Percentiles rank a stretch among this genome's conserved stretches.
These are phyloP conservation scores for Dendrobium chrysotoxum DNA, from an alignment of 106 monocot species.

Conservation along the genomic window DNA sequence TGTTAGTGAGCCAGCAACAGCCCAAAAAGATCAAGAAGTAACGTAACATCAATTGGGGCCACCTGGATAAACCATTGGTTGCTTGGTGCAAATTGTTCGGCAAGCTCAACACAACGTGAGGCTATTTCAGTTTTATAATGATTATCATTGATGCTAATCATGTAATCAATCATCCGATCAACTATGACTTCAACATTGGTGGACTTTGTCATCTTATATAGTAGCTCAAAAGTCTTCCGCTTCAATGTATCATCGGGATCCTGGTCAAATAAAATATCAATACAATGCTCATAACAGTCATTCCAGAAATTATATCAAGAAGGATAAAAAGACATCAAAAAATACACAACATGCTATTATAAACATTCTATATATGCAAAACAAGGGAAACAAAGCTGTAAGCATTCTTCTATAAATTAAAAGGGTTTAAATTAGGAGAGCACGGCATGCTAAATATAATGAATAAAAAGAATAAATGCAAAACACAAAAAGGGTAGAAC, in stretches of 20 bases:
- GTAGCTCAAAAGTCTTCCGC: slow-evolving; percentile 92
- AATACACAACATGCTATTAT: neutral
- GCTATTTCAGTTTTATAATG: slow-evolving; percentile 99
- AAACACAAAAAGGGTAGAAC: neutral
- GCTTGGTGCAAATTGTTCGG: slow-evolving; percentile 98
- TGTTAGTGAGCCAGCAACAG: slow-evolving; percentile 11
- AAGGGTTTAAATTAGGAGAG: neutral
- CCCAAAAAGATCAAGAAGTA: neutral
- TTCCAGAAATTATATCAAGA: neutral
- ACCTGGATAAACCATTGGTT: slow-evolving; percentile 99
- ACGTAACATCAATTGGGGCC: slow-evolving; percentile 7
- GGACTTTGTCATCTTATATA: slow-evolving; percentile 98
- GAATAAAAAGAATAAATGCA: neutral
- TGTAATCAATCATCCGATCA: slow-evolving; percentile 99
- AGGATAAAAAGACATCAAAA: neutral
- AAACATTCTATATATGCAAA: neutral
- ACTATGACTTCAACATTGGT: slow-evolving; percentile 99
- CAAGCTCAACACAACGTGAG: slow-evolving; percentile 97
- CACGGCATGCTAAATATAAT: neutral
- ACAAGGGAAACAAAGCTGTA: neutral
- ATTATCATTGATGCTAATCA: slow-evolving; percentile 87
- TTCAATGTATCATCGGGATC: slow-evolving; percentile 98
- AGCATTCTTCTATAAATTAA: neutral
- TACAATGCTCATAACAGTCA: neutral
- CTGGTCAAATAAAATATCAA: slow-evolving; percentile 23